Conservation (phyloP, 805 yeast species). For the Teunomyces cretensis region DNA sequence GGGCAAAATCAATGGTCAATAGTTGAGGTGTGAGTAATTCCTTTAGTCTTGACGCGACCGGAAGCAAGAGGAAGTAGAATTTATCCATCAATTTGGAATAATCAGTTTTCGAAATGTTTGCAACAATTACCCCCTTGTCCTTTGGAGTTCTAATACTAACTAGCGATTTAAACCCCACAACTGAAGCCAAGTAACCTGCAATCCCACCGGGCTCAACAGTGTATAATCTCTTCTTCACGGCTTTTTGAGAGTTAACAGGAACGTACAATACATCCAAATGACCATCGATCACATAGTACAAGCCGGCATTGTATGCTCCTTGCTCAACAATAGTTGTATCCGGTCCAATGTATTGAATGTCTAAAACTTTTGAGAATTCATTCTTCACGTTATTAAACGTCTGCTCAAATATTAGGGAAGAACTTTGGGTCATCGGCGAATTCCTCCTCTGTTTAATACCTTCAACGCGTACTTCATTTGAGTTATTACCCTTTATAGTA, state of each 20-base stretch:
- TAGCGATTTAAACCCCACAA: slow-evolving; percentile 77
- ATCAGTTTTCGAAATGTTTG: slow-evolving; percentile 62
- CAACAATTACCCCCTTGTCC: slow-evolving; percentile 59
- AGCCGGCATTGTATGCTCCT: slow-evolving; percentile 66
- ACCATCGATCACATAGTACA: slow-evolving; percentile 82
- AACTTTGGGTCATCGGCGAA: not conserved
- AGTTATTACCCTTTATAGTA: slow-evolving; percentile 24
- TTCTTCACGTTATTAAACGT: slow-evolving; percentile 53
- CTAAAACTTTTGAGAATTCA: slow-evolving; percentile 60
- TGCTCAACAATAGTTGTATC: slow-evolving; percentile 63
- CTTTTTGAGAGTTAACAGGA: slow-evolving; percentile 27
- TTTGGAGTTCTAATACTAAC: slow-evolving; percentile 64
- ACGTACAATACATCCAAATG: slow-evolving; percentile 52
- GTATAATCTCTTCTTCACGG: slow-evolving; percentile 41
- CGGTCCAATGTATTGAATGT: slow-evolving; percentile 51
- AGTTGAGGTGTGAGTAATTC: slow-evolving; percentile 66
- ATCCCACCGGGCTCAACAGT: slow-evolving; percentile 74
- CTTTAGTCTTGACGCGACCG: slow-evolving; percentile 73
- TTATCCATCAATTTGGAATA: slow-evolving; percentile 70
- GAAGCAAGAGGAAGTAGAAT: slow-evolving; percentile 71
- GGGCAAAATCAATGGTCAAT: slow-evolving; percentile 78
- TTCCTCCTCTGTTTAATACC: not conserved
- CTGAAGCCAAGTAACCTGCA: slow-evolving; percentile 82
- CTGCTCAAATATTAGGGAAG: slow-evolving; percentile 13
- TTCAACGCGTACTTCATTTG: slow-evolving; percentile 4